Evolutionary conservation across 2,329 filamentous ascomycete species (phyloP), one percentile per base, ranked within the genome.

Genomic region (Tetracladium maxilliforme): DNA sequence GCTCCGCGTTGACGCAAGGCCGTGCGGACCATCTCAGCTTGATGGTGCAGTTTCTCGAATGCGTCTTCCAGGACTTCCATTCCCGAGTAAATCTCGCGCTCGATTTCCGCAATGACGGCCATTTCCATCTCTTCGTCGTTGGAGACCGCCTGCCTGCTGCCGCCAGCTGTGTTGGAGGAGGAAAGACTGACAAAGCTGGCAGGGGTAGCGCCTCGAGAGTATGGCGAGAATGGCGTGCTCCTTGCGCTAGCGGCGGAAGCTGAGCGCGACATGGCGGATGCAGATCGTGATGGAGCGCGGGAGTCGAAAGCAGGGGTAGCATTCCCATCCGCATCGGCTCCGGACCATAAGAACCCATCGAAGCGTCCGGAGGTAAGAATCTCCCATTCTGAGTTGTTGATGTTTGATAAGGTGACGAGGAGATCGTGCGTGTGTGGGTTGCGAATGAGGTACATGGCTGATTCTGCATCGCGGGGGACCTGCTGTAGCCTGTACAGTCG

Each of bases 31-130:
- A 62, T 51, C 52, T 94, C 84, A 3, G 87, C 87, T 41, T 76
- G 77, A 36, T 71, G 67, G 45, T 95, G 87, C n/a, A 95, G 61
- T 15, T 70, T 72, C 53, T 95, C 87, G 39, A 95, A 94, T 0
- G 86, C 84, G 43, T 94, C 83, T 49, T 95, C 87, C 14, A 95
- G 65, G 0, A 73, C 74, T 52, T 95, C 87, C 87, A 95, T 95
- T 33, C 86, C 82, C 17, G 72, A 65, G 51, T 87, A 94, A 30
- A 95, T 92, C 42, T 93, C 83, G 6, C 84, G 72, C 51, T 95
- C 87, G 19, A 94, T 74, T 51, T 94, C 87, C 6, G 83, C 83
- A 6, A 94, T 64, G 2, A 81, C 79, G 1, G 80, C 80, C 40
- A 94, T 86, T 47, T 94, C 87, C 27, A 81, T 82, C 42, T 95